Conservation (phyloP, 2,329 filamentous ascomycete species). For the Colletotrichum nymphaeae region DNA sequence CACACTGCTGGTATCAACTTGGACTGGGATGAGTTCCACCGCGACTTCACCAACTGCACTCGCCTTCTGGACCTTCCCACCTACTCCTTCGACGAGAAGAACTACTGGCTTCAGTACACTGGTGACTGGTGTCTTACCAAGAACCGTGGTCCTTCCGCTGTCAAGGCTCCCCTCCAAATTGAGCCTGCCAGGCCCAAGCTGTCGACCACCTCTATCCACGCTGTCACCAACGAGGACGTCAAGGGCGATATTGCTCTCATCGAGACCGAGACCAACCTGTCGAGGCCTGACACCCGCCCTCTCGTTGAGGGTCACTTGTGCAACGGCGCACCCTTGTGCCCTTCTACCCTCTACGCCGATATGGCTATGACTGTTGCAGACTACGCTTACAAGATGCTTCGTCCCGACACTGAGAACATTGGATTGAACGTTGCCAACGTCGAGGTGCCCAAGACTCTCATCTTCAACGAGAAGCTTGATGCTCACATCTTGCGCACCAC, state of each 20-base stretch:
- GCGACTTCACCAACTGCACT: constrained; percentile 54
- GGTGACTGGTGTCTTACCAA: constrained; percentile 81
- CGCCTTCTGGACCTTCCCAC: constrained; percentile 72
- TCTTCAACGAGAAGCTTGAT: constrained; percentile 59
- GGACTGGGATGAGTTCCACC: constrained; percentile 78
- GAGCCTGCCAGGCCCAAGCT: constrained; percentile 65
- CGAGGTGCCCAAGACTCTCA: constrained; percentile 77
- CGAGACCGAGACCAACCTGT: constrained; percentile 74
- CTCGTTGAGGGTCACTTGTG: constrained; percentile 75
- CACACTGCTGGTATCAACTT: constrained; percentile 72
- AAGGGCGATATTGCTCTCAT: constrained; percentile 69
- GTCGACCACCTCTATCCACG: constrained; percentile 74
- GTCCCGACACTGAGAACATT: constrained; percentile 65
- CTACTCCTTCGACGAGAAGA: constrained; percentile 80
- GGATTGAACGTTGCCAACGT: constrained; percentile 75
- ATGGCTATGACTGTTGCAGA: constrained; percentile 72
- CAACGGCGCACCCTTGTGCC: constrained; percentile 74
- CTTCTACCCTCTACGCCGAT: constrained; percentile 69
- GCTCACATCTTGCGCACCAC: constrained; percentile 71
- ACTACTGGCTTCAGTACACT: constrained; percentile 73
- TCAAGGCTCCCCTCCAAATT: constrained; percentile 43
- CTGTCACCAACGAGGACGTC: constrained; percentile 71
- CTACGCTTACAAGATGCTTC: constrained; percentile 72
- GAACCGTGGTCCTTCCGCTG: constrained; percentile 63
- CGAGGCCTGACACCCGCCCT: constrained; percentile 69